Evolutionary conservation across 345 rosid genomes (phyloP).

Genomic region (Gossypium longicalyx): DNA sequence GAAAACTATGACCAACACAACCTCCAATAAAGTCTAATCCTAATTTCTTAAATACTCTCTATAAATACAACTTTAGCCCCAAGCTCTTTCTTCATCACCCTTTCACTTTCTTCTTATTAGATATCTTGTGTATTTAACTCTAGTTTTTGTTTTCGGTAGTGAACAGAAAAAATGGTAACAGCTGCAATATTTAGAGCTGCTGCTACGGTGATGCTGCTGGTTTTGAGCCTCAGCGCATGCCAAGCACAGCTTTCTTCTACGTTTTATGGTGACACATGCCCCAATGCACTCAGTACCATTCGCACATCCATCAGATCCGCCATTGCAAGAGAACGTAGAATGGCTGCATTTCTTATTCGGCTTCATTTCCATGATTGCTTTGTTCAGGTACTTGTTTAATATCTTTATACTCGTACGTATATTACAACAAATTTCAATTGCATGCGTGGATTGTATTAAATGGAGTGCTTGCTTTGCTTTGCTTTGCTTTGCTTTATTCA

Average conservation of each 20-base stretch:
- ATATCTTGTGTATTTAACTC: background rate
- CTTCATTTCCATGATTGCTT: constrained; percentile 65
- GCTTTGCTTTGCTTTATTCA: background rate
- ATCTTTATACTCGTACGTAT: background rate
- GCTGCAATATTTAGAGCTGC: background rate
- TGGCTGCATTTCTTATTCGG: constrained; percentile 62
- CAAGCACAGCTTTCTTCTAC: constrained; percentile 45
- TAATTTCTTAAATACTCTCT: background rate
- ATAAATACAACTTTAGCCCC: background rate
- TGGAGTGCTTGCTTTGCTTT: background rate
- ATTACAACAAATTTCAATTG: background rate
- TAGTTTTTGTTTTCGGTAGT: background rate
- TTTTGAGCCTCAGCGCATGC: constrained; percentile 3
- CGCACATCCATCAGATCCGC: constrained; percentile 31
- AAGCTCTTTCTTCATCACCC: background rate
- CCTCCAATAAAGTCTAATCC: background rate
- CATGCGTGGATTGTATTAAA: background rate
- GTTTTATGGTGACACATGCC: constrained; percentile 47
- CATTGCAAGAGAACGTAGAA: constrained; percentile 37
- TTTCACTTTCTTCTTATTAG: background rate
- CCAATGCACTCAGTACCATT: constrained; percentile 36
- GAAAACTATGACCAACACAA: constrained; percentile 1
- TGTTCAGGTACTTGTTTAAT: constrained; percentile 30
- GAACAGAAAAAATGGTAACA: background rate
- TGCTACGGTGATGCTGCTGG: background rate